Percentiles rank a stretch among this genome's conserved stretches.
Conservation (phyloP, 140 eudicot genomes). For the Anethum foeniculum region DNA sequence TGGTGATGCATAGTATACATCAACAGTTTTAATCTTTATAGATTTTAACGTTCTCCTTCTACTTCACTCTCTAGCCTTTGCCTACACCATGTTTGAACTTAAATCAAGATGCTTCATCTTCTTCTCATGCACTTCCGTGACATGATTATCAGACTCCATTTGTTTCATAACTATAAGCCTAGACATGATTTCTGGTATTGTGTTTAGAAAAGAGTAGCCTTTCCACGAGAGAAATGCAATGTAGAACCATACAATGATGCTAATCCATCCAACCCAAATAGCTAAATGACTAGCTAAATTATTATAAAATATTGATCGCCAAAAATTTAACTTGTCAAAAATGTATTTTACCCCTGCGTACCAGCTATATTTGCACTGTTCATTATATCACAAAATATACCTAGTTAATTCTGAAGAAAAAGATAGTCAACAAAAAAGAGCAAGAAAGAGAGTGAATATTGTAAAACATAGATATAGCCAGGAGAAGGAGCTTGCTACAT, state of each 20-base stretch:
- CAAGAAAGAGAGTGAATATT: no score
- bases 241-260: not conserved
- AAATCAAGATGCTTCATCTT: not conserved
- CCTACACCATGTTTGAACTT: not conserved
- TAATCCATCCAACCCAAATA: not conserved
- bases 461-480: no score
- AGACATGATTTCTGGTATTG: not conserved
- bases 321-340: no score
- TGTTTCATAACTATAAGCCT: not conserved
- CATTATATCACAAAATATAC: no score
- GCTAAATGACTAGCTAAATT: no score
- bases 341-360: no score
- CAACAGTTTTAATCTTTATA: not conserved
- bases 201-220: not conserved
- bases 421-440: no score
- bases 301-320: no score
- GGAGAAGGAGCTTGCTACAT: no score
- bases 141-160: not conserved
- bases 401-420: no score
- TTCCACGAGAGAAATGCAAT: not conserved
- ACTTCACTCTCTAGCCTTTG: not conserved
- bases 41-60: not conserved
- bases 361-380: no score
- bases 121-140: not conserved
- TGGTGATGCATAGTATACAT: not conserved